Evolutionary conservation across 495 filamentous ascomycete genomes (phyloP).

Genomic region (Penicillium paxilli): DNA sequence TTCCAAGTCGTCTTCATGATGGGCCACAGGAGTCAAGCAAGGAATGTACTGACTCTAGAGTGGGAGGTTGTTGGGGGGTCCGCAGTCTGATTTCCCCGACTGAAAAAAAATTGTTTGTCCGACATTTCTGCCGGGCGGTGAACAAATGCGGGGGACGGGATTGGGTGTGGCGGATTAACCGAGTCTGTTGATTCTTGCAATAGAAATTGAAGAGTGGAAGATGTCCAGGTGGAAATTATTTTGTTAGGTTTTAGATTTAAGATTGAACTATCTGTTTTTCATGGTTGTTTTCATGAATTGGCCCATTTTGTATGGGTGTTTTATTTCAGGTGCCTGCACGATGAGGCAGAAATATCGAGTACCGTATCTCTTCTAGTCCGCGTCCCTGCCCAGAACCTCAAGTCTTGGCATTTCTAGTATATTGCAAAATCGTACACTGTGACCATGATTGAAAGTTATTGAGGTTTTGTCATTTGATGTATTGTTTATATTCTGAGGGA

Average conservation of each 20-base stretch:
- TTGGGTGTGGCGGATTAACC: constrained; percentile 22
- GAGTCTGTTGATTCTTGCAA: constrained; percentile 12
- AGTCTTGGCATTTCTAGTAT: no score
- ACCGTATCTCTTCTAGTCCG: no score
- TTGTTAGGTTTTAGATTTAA: no score
- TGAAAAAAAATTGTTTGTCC: constrained; percentile 29
- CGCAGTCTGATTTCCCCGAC: constrained; percentile 23
- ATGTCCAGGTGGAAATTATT: no score
- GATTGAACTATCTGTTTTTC: no score
- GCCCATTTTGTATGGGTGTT: no score
- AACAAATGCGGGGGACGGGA: constrained; percentile 29
- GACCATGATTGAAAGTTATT: not conserved
- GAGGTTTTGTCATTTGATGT: not conserved
- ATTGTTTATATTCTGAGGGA: not conserved
- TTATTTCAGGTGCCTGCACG: no score
- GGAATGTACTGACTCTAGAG: constrained; percentile 22
- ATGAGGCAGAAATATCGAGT: no score
- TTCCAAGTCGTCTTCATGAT: constrained; percentile 75
- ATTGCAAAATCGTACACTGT: no score
- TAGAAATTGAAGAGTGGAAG: no score
- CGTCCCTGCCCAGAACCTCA: no score
- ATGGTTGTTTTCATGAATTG: no score
- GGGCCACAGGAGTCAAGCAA: constrained; percentile 37
- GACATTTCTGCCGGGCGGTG: constrained; percentile 40
- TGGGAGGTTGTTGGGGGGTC: constrained; percentile 26